Evolutionary conservation across 106 monocot species (phyloP).

Genomic region (Chionographis japonica): DNA sequence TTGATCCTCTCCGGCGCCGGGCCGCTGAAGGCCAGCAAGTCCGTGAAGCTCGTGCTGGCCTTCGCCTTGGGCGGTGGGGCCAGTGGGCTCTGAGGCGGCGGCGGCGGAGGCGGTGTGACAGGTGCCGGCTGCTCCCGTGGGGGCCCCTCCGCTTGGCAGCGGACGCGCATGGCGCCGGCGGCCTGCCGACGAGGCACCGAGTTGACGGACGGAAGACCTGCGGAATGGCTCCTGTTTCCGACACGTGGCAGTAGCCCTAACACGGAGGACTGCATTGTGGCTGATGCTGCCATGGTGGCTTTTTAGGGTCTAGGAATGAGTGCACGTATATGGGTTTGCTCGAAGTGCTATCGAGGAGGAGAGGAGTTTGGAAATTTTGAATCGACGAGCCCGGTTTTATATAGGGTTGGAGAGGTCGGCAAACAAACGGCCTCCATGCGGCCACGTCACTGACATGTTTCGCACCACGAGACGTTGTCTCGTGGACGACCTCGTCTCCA

Average conservation of each 20-base stretch:
- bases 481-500: too few species aligned
- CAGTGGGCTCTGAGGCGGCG: not conserved
- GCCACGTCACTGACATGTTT: too few species aligned
- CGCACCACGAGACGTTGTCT: too few species aligned
- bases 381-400: too few species aligned
- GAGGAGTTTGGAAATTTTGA: too few species aligned
- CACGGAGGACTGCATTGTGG: constrained; percentile 14
- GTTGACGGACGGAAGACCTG: not conserved
- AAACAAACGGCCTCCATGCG: too few species aligned
- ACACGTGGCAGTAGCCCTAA: not conserved
- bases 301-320: not conserved
- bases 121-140: not conserved
- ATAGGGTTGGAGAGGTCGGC: too few species aligned
- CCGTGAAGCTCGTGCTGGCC: constrained; percentile 54
- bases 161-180: constrained; percentile 3
- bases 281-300: constrained; percentile 18
- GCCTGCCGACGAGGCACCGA: constrained; percentile 1
- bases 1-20: constrained; percentile 81
- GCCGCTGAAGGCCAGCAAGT: constrained; percentile 63
- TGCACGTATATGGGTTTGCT: too few species aligned
- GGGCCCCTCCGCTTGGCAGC: constrained; percentile 18
- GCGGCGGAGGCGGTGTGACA: not conserved
- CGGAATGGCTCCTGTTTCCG: not conserved
- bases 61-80: not conserved
- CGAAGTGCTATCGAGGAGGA: too few species aligned